A percentile compares a stretch with the other conserved stretches of the same genome.
phyloP scores from a whole-genome alignment of 2,329 filamentous ascomycete genomes.

The Rugonectria rugulosa region DNA sequence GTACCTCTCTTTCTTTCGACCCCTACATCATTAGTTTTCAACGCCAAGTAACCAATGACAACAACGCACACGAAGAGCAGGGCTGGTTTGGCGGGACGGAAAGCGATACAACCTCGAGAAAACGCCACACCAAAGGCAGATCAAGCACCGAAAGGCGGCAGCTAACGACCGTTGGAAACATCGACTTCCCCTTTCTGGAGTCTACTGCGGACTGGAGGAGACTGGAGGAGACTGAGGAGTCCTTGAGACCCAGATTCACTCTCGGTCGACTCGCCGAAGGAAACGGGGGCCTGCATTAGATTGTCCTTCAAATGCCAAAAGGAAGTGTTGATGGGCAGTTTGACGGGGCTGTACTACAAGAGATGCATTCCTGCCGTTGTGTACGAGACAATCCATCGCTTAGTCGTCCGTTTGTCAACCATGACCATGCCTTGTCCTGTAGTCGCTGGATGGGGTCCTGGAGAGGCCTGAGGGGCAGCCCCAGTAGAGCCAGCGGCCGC shows the following conservation, averaged over 20 bases:
- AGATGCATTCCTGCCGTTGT: too few relatives aligned
- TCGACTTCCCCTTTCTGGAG: slow-evolving; percentile 8
- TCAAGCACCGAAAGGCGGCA: slow-evolving; percentile 1
- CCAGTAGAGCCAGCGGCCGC: slow-evolving; percentile 18
- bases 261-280: slow-evolving; percentile 11
- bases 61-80: too few relatives aligned
- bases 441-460: too few relatives aligned
- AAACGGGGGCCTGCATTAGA: slow-evolving; percentile 2
- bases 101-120: slow-evolving; percentile 2
- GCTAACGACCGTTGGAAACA: slow-evolving; percentile 11
- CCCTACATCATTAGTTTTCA: too few relatives aligned
- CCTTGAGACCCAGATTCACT: background rate
- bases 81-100: too few relatives aligned
- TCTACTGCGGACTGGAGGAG: too few relatives aligned
- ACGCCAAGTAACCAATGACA: too few relatives aligned
- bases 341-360: too few relatives aligned
- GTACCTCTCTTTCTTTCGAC: too few relatives aligned
- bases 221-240: too few relatives aligned
- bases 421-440: background rate
- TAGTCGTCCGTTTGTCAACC: slow-evolving; percentile 21
- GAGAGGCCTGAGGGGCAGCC: too few relatives aligned
- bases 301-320: background rate
- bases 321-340: background rate
- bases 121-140: background rate
- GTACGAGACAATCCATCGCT: too few relatives aligned